A percentile compares a stretch with the other conserved stretches of the same genome.
Evolutionary conservation across 305 asterid species (phyloP).

Genomic region (Solanum chacoense): DNA sequence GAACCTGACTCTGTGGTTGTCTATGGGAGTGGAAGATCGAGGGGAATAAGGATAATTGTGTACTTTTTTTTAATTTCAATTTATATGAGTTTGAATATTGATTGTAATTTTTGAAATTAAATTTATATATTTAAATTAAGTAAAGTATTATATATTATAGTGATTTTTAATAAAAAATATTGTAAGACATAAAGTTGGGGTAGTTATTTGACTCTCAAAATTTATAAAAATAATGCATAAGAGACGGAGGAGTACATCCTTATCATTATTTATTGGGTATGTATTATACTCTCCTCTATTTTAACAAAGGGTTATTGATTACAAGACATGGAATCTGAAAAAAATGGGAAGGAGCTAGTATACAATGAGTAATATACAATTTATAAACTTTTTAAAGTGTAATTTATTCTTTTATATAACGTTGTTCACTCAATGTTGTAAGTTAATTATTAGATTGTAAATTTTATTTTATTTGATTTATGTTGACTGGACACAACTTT

Average conservation of each 20-base stretch:
- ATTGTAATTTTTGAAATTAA: neutral
- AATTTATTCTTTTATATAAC: neutral
- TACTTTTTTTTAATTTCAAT: neutral
- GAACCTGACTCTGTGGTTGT: neutral
- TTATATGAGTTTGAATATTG: neutral
- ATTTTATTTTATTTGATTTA: no score
- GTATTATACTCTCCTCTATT: neutral
- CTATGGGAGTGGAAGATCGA: neutral
- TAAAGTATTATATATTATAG: neutral
- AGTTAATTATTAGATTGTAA: neutral
- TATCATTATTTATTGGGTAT: neutral
- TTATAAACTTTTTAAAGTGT: neutral
- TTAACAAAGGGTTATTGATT: neutral
- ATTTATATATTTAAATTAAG: neutral
- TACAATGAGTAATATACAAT: neutral
- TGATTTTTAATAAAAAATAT: neutral
- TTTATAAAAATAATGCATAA: neutral
- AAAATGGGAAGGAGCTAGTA: neutral
- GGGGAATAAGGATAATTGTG: neutral
- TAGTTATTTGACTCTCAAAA: neutral
- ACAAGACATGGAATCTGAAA: neutral
- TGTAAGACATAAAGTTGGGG: neutral
- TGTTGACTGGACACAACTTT: neutral
- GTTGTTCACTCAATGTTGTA: neutral
- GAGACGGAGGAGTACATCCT: neutral